Evolutionary conservation across 108 stramenopile genomes (phyloP).

Genomic region (Cyclostephanos invisitatus): DNA sequence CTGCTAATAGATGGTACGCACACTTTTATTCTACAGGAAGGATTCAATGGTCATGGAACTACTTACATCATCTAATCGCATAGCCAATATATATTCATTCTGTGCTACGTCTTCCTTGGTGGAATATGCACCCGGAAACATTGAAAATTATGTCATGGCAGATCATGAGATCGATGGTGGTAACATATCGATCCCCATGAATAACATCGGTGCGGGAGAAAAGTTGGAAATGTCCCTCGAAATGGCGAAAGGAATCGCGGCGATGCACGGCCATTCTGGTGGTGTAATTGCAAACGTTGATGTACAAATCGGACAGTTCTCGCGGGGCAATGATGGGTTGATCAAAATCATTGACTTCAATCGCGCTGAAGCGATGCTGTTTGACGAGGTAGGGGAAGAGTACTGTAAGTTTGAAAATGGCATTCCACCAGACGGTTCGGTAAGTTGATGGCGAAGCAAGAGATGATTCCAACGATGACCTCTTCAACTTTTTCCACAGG

Average conservation of each 20-base stretch:
- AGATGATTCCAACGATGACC: not conserved
- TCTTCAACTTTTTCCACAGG: not conserved
- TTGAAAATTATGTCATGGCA: conserved; percentile 8
- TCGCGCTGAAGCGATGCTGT: conserved; percentile 72
- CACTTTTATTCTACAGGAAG: not conserved
- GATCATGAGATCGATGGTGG: not conserved
- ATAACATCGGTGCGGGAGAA: conserved; percentile 11
- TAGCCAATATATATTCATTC: conserved; percentile 25
- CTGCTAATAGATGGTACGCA: not conserved
- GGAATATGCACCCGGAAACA: conserved; percentile 19
- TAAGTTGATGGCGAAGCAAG: not conserved
- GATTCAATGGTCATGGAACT: conserved; percentile 27
- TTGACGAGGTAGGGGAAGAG: conserved; percentile 39
- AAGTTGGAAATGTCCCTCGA: conserved; percentile 57
- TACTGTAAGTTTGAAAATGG: conserved; percentile 53
- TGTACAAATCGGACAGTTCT: conserved; percentile 27
- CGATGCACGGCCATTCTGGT: conserved; percentile 51
- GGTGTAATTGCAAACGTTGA: conserved; percentile 39
- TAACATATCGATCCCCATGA: not conserved
- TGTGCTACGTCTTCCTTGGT: conserved; percentile 12
- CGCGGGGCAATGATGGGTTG: conserved; percentile 31
- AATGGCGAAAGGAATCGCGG: conserved; percentile 57
- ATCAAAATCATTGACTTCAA: conserved; percentile 83
- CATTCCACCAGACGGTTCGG: conserved; percentile 17
- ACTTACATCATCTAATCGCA: conserved; percentile 13